Evolutionary conservation across 2,329 filamentous ascomycete species (phyloP).

Genomic region (Aspergillus sp.): DNA sequence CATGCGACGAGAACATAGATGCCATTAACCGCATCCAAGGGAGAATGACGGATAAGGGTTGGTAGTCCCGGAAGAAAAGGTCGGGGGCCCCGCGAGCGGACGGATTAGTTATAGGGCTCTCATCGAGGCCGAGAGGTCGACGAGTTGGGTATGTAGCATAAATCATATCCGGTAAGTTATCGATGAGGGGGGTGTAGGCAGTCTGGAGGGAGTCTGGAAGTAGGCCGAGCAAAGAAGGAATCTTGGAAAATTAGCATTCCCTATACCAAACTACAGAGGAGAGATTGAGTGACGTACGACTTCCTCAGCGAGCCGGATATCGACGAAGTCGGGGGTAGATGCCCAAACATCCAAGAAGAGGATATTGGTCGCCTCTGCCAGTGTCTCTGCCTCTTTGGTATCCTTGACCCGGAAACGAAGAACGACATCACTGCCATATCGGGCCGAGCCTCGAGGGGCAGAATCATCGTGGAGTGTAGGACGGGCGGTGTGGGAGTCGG

Average conservation of each 20-base stretch:
- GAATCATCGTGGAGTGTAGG: constrained; percentile 18
- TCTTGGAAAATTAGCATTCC: constrained; percentile 37
- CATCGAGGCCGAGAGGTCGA: constrained; percentile 30
- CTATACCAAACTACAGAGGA: not conserved
- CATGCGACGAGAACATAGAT: constrained; percentile 84
- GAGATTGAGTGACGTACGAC: constrained; percentile 56
- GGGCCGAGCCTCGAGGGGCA: constrained; percentile 43
- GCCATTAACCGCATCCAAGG: constrained; percentile 90
- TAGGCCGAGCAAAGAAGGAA: constrained; percentile 72
- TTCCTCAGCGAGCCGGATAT: constrained; percentile 75
- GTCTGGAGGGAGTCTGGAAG: constrained; percentile 72
- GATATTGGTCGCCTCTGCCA: constrained; percentile 70
- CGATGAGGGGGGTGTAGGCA: constrained; percentile 73
- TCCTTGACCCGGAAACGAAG: constrained; percentile 80
- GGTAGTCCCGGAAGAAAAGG: constrained; percentile 89
- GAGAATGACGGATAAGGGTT: constrained; percentile 78
- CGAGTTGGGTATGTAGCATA: constrained; percentile 69
- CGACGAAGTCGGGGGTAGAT: constrained; percentile 76
- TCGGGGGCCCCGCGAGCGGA: constrained; percentile 32
- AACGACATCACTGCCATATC: constrained; percentile 80
- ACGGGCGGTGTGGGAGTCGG: constrained; percentile 25
- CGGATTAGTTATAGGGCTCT: constrained; percentile 30
- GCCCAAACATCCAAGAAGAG: constrained; percentile 91
- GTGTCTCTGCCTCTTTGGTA: constrained; percentile 64
- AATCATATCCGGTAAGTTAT: constrained; percentile 75